phyloP scores from a whole-genome alignment of 108 stramenopile genomes.

The Schizochytrium sp. region DNA sequence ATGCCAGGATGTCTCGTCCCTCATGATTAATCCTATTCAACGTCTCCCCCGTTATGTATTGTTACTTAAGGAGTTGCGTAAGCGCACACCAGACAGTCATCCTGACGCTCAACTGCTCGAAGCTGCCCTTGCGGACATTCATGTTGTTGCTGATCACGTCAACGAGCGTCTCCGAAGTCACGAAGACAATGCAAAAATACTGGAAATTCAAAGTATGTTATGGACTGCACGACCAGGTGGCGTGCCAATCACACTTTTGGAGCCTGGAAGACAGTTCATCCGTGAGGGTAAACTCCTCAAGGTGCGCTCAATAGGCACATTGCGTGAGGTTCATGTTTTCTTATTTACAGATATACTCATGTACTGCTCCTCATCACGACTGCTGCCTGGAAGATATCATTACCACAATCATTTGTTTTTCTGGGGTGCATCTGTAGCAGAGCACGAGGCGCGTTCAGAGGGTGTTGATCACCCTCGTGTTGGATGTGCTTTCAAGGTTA shows the following conservation, averaged over 20 bases:
- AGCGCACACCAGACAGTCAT: conserved; percentile 22
- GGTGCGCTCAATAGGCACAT: not conserved
- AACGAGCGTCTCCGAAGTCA: conserved; percentile 21
- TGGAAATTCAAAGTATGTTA: conserved; percentile 29
- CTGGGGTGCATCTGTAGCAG: not conserved
- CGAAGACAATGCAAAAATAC: conserved; percentile 25
- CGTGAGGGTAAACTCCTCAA: conserved; percentile 37
- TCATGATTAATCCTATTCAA: conserved; percentile 58
- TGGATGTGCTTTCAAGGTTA: conserved; percentile 25
- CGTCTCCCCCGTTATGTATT: conserved; percentile 40
- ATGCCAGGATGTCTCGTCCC: conserved; percentile 19
- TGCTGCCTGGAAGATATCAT: conserved; percentile 55
- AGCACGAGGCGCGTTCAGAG: not conserved
- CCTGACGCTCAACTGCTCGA: conserved; percentile 53
- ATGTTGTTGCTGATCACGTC: conserved; percentile 60
- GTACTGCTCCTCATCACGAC: not conserved
- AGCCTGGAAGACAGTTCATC: not conserved
- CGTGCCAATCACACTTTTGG: conserved; percentile 19
- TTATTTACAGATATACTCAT: conserved; percentile 34
- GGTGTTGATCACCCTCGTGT: conserved; percentile 9
- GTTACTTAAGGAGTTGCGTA: conserved; percentile 22
- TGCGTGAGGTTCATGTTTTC: conserved; percentile 51
- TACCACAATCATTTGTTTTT: conserved; percentile 22
- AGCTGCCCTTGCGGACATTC: conserved; percentile 11
- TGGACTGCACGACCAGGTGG: conserved; percentile 50